A percentile compares a stretch with the other conserved stretches of the same genome.
These are phyloP conservation scores for Bondarzewia mesenterica DNA, from an alignment of 1,284 basidiomycete species.

Conservation along the genomic window DNA sequence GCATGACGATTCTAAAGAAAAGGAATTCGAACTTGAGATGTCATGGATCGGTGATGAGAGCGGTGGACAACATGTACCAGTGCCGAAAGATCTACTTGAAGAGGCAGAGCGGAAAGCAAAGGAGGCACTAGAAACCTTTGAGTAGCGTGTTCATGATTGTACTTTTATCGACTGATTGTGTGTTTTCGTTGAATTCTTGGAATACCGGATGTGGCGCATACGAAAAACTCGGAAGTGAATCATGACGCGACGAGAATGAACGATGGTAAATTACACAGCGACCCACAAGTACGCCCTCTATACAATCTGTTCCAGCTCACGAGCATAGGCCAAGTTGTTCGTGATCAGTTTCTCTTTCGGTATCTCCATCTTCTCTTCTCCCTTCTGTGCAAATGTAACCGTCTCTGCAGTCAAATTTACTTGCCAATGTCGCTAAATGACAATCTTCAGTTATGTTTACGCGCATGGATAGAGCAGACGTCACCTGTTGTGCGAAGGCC, in stretches of 20 bases:
- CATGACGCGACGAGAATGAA: neutral
- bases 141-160: slow-evolving; percentile 35
- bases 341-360: slow-evolving; percentile 76
- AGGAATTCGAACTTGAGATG: slow-evolving; percentile 96
- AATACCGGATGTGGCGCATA: neutral
- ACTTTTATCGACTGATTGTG: slow-evolving; percentile 4
- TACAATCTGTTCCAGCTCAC: slow-evolving; percentile 85
- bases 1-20: slow-evolving; percentile 97
- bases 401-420: slow-evolving; percentile 52
- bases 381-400: slow-evolving; percentile 62
- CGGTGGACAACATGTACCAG: slow-evolving; percentile 69
- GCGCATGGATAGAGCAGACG: slow-evolving; percentile 1
- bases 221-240: neutral
- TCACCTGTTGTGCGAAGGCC: slow-evolving; percentile 68
- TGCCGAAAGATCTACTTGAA: slow-evolving; percentile 78
- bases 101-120: slow-evolving; percentile 90
- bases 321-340: slow-evolving; percentile 69
- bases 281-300: slow-evolving; percentile 26
- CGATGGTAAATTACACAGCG: neutral
- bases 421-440: slow-evolving; percentile 61
- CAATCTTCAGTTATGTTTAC: neutral
- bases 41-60: slow-evolving; percentile 93
- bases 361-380: slow-evolving; percentile 73
- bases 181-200: neutral
- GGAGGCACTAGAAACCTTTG: slow-evolving; percentile 85